phyloP scores from a whole-genome alignment of 495 filamentous ascomycete species.

The Clohesyomyces aquaticus region DNA sequence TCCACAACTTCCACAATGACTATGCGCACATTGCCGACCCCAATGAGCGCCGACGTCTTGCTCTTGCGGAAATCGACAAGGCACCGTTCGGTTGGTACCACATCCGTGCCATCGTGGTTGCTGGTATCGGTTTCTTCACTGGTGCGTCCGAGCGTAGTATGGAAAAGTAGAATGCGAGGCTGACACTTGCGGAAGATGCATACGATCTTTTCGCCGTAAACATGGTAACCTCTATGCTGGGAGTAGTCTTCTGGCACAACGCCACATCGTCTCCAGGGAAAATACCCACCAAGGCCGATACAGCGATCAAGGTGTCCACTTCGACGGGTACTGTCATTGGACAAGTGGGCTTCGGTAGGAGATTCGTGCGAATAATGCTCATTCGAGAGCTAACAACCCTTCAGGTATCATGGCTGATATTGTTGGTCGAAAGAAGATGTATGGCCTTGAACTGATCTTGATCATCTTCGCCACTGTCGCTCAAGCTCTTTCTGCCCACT shows the following conservation, averaged over 20 bases:
- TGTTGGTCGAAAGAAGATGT: conserved; percentile 80
- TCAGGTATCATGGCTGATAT: conserved; percentile 70
- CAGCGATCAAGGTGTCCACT: conserved; percentile 84
- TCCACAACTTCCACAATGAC: conserved; percentile 38
- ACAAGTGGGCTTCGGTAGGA: conserved; percentile 74
- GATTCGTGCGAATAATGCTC: too few species aligned
- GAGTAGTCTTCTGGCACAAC: conserved; percentile 72
- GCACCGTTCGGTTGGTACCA: conserved; percentile 81
- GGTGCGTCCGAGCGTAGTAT: conserved; percentile 70
- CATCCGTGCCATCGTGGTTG: conserved; percentile 71
- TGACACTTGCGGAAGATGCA: background rate
- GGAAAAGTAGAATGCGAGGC: background rate
- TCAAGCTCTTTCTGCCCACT: conserved; percentile 68
- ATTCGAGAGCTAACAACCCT: too few species aligned
- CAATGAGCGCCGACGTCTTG: conserved; percentile 72
- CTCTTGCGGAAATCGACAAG: conserved; percentile 77
- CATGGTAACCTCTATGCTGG: conserved; percentile 61
- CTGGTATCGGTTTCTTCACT: conserved; percentile 83
- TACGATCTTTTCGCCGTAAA: conserved; percentile 69
- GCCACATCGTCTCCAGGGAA: conserved; percentile 35
- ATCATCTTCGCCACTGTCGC: conserved; percentile 85
- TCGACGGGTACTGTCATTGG: conserved; percentile 84
- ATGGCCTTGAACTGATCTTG: conserved; percentile 83
- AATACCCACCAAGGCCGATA: conserved; percentile 67
- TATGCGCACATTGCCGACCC: conserved; percentile 65